Evolutionary conservation across 208 protist species (phyloP).

Genomic region (Giardia duodenalis): DNA sequence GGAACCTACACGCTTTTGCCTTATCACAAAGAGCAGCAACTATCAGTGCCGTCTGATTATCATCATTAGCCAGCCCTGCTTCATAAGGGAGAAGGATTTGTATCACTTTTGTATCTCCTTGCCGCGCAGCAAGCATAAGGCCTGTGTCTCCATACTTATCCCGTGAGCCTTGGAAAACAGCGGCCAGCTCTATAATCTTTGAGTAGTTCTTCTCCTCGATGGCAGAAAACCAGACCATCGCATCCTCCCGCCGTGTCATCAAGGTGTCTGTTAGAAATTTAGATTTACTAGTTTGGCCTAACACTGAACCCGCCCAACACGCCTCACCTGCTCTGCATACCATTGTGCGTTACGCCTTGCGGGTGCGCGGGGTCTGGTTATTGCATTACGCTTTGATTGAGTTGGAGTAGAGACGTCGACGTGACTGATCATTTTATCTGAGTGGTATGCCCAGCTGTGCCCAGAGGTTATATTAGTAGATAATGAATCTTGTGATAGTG

Average conservation of each 20-base stretch:
- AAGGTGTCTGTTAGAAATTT: no score
- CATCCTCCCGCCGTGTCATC: background rate
- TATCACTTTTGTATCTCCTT: background rate
- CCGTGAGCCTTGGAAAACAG: background rate
- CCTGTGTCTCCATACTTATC: background rate
- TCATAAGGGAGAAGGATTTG: background rate
- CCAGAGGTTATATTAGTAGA: no score
- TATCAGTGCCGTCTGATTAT: background rate
- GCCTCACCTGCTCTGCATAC: no score
- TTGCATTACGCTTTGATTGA: no score
- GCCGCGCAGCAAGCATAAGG: background rate
- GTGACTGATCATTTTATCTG: no score
- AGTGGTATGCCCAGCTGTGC: no score
- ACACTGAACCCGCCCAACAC: no score
- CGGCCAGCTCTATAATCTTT: background rate
- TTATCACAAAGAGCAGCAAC: background rate
- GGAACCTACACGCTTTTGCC: background rate
- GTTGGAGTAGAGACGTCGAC: no score
- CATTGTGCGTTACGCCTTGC: no score
- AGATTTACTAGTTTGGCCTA: no score
- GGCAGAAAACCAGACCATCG: background rate
- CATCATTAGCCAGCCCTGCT: background rate
- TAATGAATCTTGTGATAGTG: no score
- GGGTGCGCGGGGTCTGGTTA: no score
- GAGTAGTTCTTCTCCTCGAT: background rate